Conservation (phyloP, 148 eudicot species). For the Vaccinium myrtillus region DNA sequence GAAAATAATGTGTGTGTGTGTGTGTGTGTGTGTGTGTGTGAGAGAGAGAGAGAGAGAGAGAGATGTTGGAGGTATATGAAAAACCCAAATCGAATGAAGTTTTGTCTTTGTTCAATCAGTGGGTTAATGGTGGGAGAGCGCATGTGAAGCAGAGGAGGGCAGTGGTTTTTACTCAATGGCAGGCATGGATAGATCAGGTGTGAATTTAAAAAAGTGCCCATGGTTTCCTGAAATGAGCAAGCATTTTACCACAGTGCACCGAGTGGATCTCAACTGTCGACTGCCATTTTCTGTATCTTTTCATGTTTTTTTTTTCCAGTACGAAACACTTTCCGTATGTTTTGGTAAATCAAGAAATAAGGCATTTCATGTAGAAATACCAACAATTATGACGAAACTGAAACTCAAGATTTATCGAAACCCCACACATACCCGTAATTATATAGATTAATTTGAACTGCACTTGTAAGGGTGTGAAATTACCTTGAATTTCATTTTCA, state of each 20-base stretch:
- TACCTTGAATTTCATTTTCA: background rate
- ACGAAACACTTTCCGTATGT: too few species aligned
- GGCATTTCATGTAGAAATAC: too few species aligned
- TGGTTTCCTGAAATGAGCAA: background rate
- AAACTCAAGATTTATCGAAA: too few species aligned
- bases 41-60: background rate
- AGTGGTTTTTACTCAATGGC: background rate
- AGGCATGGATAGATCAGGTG: background rate
- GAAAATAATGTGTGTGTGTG: conserved; percentile 13
- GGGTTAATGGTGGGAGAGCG: conserved; percentile 15
- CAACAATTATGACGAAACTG: background rate
- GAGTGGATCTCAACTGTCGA: too few species aligned
- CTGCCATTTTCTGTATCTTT: too few species aligned
- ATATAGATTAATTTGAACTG: background rate
- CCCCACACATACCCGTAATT: too few species aligned
- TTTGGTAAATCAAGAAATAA: too few species aligned
- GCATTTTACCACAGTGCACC: too few species aligned
- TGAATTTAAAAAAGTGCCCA: conserved; percentile 19
- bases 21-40: conserved; percentile 15
- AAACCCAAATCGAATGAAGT: conserved; percentile 1
- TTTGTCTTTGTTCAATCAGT: conserved; percentile 33
- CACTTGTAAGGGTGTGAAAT: background rate
- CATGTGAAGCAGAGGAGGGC: conserved; percentile 38
- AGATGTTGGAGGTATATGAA: conserved; percentile 5
- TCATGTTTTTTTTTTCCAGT: too few species aligned